Percentiles rank a stretch among this genome's conserved stretches.
Evolutionary conservation across 306 rosid genomes (phyloP).

Genomic region (Delonix regia): DNA sequence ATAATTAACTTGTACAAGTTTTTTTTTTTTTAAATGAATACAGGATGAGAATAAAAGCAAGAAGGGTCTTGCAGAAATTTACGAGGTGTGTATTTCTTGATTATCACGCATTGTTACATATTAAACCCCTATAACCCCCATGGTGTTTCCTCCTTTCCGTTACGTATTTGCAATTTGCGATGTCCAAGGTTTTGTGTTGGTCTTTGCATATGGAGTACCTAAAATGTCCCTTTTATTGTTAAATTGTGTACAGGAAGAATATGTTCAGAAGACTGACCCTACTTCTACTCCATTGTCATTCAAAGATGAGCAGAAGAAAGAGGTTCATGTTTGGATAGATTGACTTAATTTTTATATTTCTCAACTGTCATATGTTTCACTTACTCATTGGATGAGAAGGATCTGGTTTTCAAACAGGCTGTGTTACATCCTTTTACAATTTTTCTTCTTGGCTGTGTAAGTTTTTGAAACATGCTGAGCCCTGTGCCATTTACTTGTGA

Average conservation of each 20-base stretch:
- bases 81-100: slow-evolving; percentile 73
- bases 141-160: not conserved
- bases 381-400: slow-evolving; percentile 22
- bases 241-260: slow-evolving; percentile 76
- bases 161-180: not conserved
- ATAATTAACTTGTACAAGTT: slow-evolving; percentile 29
- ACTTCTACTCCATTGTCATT: slow-evolving; percentile 64
- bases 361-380: slow-evolving; percentile 9
- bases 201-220: slow-evolving; percentile 22
- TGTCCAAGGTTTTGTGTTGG: slow-evolving; percentile 9
- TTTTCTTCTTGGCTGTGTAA: not conserved
- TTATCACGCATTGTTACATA: slow-evolving; percentile 25
- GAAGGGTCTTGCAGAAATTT: slow-evolving; percentile 84
- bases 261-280: slow-evolving; percentile 64
- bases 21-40: slow-evolving; percentile 28
- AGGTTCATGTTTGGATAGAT: slow-evolving; percentile 56
- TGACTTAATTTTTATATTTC: slow-evolving; percentile 22
- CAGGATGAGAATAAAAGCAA: slow-evolving; percentile 96
- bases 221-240: not conserved
- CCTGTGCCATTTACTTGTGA: slow-evolving; percentile 36
- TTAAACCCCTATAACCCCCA: slow-evolving; percentile 16
- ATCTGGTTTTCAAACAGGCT: slow-evolving; percentile 10
- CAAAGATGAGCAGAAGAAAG: slow-evolving; percentile 72
- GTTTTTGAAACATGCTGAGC: slow-evolving; percentile 33
- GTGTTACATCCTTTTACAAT: slow-evolving; percentile 7